Conservation (phyloP, 2,329 filamentous ascomycete species). For the Cercospora canescens region DNA sequence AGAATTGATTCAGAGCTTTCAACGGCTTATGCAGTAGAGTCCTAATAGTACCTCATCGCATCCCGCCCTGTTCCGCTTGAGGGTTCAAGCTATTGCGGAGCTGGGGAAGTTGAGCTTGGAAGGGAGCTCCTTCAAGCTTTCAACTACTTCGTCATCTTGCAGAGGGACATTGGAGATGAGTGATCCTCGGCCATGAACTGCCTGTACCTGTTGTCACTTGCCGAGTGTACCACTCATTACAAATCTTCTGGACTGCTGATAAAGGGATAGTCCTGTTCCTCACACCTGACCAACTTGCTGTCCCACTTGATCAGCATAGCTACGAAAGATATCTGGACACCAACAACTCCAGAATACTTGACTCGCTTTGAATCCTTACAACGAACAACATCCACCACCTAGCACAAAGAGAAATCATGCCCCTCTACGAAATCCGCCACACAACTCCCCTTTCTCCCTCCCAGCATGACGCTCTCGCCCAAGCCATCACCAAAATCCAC, state of each 20-base stretch:
- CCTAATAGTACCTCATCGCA: too few species aligned
- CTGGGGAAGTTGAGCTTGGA: not conserved
- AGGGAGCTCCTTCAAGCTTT: not conserved
- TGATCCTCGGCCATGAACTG: not conserved
- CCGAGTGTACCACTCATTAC: not conserved
- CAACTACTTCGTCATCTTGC: not conserved
- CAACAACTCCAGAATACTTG: too few species aligned
- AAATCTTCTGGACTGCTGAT: not conserved
- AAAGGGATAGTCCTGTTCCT: too few species aligned
- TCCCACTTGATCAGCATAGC: too few species aligned
- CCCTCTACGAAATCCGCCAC: slow-evolving; percentile 48
- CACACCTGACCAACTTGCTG: too few species aligned
- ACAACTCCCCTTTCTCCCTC: slow-evolving; percentile 31
- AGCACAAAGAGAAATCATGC: slow-evolving; percentile 35
- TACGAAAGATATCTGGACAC: too few species aligned
- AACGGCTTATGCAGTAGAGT: not conserved
- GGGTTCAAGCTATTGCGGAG: not conserved
- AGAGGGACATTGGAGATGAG: not conserved
- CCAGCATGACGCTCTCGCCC: slow-evolving; percentile 43
- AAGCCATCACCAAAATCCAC: slow-evolving; percentile 44
- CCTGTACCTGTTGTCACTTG: not conserved
- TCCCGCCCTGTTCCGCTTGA: too few species aligned
- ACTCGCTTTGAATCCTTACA: too few species aligned
- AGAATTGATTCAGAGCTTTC: not conserved
- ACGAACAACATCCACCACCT: not conserved